Evolutionary conservation across 2,329 filamentous ascomycete species (phyloP).

Genomic region (Exophiala spinifera): DNA sequence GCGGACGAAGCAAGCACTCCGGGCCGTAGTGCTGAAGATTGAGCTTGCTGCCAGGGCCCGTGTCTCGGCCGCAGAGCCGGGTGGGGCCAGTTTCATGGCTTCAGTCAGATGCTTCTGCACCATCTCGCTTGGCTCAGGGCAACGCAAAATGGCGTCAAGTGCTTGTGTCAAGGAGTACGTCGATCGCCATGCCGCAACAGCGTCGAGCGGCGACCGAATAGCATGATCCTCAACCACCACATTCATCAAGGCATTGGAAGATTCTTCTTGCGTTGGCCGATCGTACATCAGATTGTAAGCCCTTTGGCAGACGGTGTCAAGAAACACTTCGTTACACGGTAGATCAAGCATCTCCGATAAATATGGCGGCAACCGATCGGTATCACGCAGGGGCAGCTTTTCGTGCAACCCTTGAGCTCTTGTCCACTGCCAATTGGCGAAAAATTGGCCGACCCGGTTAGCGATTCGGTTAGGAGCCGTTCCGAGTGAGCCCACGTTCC

Average conservation of each 20-base stretch:
- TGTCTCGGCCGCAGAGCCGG: conserved; percentile 67
- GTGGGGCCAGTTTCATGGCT: conserved; percentile 71
- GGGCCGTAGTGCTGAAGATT: conserved; percentile 54
- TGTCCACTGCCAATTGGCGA: conserved; percentile 77
- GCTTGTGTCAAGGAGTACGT: conserved; percentile 68
- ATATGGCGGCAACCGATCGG: conserved; percentile 72
- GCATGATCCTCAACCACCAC: conserved; percentile 79
- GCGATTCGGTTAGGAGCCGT: conserved; percentile 63
- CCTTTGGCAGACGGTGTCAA: conserved; percentile 72
- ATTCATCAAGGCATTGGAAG: conserved; percentile 70
- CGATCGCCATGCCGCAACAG: conserved; percentile 88
- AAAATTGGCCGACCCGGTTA: conserved; percentile 67
- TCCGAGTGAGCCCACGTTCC: conserved; percentile 67
- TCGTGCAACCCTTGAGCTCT: conserved; percentile 37
- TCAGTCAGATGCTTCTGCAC: conserved; percentile 60
- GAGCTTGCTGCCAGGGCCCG: conserved; percentile 59
- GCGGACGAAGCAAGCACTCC: conserved; percentile 30
- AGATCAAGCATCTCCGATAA: conserved; percentile 71
- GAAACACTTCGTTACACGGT: conserved; percentile 78
- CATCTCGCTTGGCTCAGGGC: conserved; percentile 41
- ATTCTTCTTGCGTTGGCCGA: conserved; percentile 64
- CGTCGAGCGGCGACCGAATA: conserved; percentile 82
- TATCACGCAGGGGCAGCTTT: conserved; percentile 49
- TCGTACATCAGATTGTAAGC: conserved; percentile 91
- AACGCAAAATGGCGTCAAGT: conserved; percentile 60